Conservation (phyloP, 495 filamentous ascomycete genomes). For the Aspergillus bertholletiae region DNA sequence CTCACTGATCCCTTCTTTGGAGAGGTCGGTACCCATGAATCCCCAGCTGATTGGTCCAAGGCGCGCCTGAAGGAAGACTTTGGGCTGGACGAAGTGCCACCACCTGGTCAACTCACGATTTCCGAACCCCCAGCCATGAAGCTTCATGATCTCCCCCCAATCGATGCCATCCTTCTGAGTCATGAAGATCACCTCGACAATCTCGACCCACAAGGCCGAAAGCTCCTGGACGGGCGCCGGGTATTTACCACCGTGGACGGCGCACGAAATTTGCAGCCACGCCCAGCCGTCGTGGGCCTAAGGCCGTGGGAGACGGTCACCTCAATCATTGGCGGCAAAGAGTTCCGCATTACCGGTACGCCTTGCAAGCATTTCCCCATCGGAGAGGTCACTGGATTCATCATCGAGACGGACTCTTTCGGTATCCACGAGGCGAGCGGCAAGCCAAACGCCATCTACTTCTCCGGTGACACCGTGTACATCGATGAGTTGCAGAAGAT, state of each 20-base stretch:
- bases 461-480: slow-evolving; percentile 55
- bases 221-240: slow-evolving; percentile 9
- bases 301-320: slow-evolving; percentile 25
- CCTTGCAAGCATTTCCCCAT: slow-evolving; percentile 46
- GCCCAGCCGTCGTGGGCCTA: slow-evolving; percentile 39
- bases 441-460: slow-evolving; percentile 49
- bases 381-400: slow-evolving; percentile 48
- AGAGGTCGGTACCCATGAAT: slow-evolving; percentile 24
- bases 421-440: slow-evolving; percentile 29
- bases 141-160: slow-evolving; percentile 38
- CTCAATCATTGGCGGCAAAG: slow-evolving; percentile 22
- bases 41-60: not conserved
- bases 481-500: slow-evolving; percentile 37
- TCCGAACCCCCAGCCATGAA: slow-evolving; percentile 25
- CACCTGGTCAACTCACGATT: not conserved
- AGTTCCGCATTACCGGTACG: slow-evolving; percentile 36
- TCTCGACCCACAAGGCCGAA: slow-evolving; percentile 38
- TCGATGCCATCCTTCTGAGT: slow-evolving; percentile 49
- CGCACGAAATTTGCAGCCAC: slow-evolving; percentile 34
- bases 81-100: not conserved
- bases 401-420: slow-evolving; percentile 37
- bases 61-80: not conserved
- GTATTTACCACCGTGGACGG: not conserved
- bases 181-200: slow-evolving; percentile 55
- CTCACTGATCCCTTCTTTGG: slow-evolving; percentile 48